These are phyloP conservation scores for Juglanconis juglandina DNA, from an alignment of 2,329 filamentous ascomycete species.

Conservation along the genomic window DNA sequence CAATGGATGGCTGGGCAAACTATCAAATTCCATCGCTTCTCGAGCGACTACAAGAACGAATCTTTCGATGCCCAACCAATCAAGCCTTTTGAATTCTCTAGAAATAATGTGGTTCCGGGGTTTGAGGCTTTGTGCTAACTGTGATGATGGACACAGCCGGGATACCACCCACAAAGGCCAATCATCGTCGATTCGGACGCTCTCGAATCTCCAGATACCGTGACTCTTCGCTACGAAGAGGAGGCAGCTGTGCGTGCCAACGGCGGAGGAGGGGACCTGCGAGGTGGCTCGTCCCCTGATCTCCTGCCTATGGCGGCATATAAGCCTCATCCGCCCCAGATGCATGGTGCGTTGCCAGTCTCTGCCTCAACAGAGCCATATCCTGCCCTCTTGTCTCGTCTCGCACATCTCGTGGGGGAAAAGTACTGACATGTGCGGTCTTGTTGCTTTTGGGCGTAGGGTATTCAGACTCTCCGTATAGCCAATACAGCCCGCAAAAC, in stretches of 20 bases:
- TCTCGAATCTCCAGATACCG: conserved; percentile 55
- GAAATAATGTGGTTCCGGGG: neutral
- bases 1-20: neutral
- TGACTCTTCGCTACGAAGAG: conserved; percentile 56
- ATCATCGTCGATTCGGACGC: conserved; percentile 55
- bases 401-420: no score
- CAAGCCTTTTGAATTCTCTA: neutral
- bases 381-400: neutral
- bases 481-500: conserved; percentile 46
- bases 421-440: neutral
- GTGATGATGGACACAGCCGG: conserved; percentile 38
- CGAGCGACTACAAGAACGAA: no score
- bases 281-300: conserved; percentile 54
- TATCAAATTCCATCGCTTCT: neutral
- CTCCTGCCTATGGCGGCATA: conserved; percentile 78
- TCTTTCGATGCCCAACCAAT: no score
- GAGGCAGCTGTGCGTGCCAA: conserved; percentile 48
- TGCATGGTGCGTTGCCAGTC: conserved; percentile 67
- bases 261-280: conserved; percentile 45
- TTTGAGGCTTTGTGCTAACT: neutral
- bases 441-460: conserved; percentile 18
- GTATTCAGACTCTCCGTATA: conserved; percentile 47
- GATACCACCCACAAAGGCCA: conserved; percentile 50
- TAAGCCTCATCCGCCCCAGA: conserved; percentile 71
- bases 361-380: no score